Evolutionary conservation across 2,329 filamentous ascomycete species (phyloP).

Genomic region (Alternaria sp.): DNA sequence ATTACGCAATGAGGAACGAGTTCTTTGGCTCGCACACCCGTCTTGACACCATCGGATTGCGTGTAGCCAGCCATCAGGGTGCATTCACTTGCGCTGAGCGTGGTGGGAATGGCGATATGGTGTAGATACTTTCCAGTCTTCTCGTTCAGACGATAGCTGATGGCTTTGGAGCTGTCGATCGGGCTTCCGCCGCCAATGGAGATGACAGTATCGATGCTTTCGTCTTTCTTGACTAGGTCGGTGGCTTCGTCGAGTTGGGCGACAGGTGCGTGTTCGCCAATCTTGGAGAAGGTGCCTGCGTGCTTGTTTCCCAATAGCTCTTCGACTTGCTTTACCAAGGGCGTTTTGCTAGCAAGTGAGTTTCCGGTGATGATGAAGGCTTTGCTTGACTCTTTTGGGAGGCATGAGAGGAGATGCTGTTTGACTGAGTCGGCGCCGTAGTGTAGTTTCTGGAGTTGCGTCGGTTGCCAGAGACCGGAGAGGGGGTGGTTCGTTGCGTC

Average conservation of each 20-base stretch:
- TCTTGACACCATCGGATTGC: conserved; percentile 57
- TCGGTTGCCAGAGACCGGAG: conserved; percentile 59
- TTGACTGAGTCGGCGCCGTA: conserved; percentile 58
- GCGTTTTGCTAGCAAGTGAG: conserved; percentile 62
- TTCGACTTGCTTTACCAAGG: conserved; percentile 60
- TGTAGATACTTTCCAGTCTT: conserved; percentile 44
- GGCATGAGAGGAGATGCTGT: conserved; percentile 54
- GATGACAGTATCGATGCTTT: conserved; percentile 61
- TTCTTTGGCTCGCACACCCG: conserved; percentile 52
- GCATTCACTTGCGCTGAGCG: conserved; percentile 61
- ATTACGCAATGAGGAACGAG: conserved; percentile 58
- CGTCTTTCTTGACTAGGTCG: conserved; percentile 53
- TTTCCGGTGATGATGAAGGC: conserved; percentile 65
- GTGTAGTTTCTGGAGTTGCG: conserved; percentile 57
- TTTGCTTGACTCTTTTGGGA: conserved; percentile 56
- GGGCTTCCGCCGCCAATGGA: conserved; percentile 62
- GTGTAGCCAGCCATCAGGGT: conserved; percentile 62
- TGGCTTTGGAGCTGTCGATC: conserved; percentile 57
- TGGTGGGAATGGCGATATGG: conserved; percentile 51
- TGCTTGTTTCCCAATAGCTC: conserved; percentile 55
- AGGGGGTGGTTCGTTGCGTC: conserved; percentile 54
- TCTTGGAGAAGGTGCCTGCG: conserved; percentile 62
- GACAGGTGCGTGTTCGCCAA: conserved; percentile 63
- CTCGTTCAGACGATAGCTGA: conserved; percentile 44
- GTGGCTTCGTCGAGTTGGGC: conserved; percentile 61